These are phyloP conservation scores for Xylaria intraflava DNA, from an alignment of 495 filamentous ascomycete genomes.

Conservation along the genomic window DNA sequence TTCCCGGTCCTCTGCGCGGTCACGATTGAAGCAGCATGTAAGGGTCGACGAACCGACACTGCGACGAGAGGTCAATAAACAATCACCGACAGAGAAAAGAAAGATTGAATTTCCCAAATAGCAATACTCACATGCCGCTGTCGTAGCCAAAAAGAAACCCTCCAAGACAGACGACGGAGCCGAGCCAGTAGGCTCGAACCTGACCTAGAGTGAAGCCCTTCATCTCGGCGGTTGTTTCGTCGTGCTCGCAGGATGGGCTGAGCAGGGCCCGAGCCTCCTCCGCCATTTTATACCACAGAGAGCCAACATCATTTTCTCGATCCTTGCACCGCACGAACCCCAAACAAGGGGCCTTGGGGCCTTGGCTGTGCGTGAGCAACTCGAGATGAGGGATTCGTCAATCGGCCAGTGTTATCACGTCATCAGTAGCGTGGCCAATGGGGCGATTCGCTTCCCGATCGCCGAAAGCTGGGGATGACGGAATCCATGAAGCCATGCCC, in stretches of 20 bases:
- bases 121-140: slow-evolving; percentile 30
- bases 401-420: slow-evolving; percentile 6
- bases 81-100: background rate
- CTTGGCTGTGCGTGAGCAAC: no score
- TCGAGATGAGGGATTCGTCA: no score
- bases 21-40: background rate
- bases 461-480: slow-evolving; percentile 2
- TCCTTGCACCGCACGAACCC: background rate
- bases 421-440: slow-evolving; percentile 1
- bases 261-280: slow-evolving; percentile 11
- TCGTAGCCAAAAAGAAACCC: slow-evolving; percentile 38
- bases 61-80: background rate
- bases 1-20: background rate
- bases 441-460: background rate
- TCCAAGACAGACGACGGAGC: slow-evolving; percentile 38
- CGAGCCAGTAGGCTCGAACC: slow-evolving; percentile 50
- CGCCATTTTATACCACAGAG: slow-evolving; percentile 11
- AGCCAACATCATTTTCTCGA: background rate
- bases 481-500: background rate
- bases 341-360: no score
- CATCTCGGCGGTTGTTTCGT: slow-evolving; percentile 26
- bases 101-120: background rate
- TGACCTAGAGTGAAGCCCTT: slow-evolving; percentile 27
- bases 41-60: slow-evolving; percentile 22
- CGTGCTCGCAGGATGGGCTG: slow-evolving; percentile 23